A percentile compares a stretch with the other conserved stretches of the same genome.
These are phyloP conservation scores for Globisporangium emineosum DNA, from an alignment of 352 stramenopile species.

Conservation along the genomic window DNA sequence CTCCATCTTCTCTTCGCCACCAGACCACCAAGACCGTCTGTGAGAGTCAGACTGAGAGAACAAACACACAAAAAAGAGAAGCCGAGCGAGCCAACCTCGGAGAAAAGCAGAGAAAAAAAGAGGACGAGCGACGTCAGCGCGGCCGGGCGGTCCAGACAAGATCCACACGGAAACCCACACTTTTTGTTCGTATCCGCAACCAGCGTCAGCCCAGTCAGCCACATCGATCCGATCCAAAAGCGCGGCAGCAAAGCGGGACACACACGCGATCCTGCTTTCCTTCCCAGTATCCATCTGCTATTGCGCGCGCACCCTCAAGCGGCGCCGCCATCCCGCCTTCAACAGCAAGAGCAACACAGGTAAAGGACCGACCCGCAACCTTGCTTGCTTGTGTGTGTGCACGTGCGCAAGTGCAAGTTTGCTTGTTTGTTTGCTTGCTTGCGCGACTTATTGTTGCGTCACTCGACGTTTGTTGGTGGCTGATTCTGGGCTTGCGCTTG, in stretches of 20 bases:
- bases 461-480: not conserved
- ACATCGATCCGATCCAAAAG: constrained; percentile 3
- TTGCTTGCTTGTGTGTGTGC: not conserved
- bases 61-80: constrained; percentile 16
- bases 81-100: not conserved
- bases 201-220: not conserved
- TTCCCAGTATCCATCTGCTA: constrained; percentile 14
- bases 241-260: not conserved
- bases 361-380: not conserved
- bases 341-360: constrained; percentile 1
- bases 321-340: not conserved
- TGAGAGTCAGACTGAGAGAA: constrained; percentile 16
- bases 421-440: not conserved
- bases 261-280: not conserved
- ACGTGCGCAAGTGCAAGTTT: too few species aligned
- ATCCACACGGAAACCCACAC: constrained; percentile 17
- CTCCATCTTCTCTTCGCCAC: constrained; percentile 6
- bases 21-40: too few species aligned
- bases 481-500: not conserved
- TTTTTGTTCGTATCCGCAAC: constrained; percentile 19
- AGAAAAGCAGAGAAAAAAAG: constrained; percentile 1
- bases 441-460: not conserved
- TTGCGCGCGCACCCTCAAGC: not conserved
- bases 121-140: not conserved
- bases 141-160: constrained; percentile 14